Conservation (phyloP, 1,284 basidiomycete species). For the Naganishia cerealis region DNA sequence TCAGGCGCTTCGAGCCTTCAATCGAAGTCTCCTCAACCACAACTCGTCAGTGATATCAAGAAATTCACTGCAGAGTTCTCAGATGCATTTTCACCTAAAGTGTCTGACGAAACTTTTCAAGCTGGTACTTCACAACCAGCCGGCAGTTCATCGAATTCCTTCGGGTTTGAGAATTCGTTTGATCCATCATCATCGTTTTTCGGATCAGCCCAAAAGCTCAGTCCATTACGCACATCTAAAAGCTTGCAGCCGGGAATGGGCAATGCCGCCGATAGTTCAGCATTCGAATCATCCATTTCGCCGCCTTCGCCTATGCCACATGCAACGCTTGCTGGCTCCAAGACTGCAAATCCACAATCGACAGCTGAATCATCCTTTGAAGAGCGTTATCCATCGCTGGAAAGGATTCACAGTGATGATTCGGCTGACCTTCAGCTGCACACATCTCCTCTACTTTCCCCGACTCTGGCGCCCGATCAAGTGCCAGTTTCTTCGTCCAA, state of each 20-base stretch:
- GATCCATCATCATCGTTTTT: slow-evolving; percentile 2
- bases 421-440: background rate
- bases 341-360: slow-evolving; percentile 25
- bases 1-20: slow-evolving; percentile 21
- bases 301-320: background rate
- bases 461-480: background rate
- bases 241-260: slow-evolving; percentile 21
- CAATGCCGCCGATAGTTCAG: slow-evolving; percentile 9
- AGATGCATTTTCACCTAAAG: slow-evolving; percentile 40
- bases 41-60: slow-evolving; percentile 29
- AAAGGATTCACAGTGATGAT: slow-evolving; percentile 38
- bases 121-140: background rate
- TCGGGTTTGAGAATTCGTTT: slow-evolving; percentile 20
- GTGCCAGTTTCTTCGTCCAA: background rate
- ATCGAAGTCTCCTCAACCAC: slow-evolving; percentile 25
- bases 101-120: background rate
- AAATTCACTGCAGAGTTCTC: slow-evolving; percentile 39
- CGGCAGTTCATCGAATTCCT: background rate
- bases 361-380: slow-evolving; percentile 47
- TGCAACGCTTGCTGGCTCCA: slow-evolving; percentile 17
- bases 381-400: slow-evolving; percentile 50
- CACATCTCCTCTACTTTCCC: background rate
- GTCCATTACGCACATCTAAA: slow-evolving; percentile 13
- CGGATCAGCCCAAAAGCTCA: slow-evolving; percentile 1
- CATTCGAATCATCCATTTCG: slow-evolving; percentile 29